These are phyloP conservation scores for Zopfia rhizophila DNA, from an alignment of 2,329 filamentous ascomycete genomes.

Conservation along the genomic window DNA sequence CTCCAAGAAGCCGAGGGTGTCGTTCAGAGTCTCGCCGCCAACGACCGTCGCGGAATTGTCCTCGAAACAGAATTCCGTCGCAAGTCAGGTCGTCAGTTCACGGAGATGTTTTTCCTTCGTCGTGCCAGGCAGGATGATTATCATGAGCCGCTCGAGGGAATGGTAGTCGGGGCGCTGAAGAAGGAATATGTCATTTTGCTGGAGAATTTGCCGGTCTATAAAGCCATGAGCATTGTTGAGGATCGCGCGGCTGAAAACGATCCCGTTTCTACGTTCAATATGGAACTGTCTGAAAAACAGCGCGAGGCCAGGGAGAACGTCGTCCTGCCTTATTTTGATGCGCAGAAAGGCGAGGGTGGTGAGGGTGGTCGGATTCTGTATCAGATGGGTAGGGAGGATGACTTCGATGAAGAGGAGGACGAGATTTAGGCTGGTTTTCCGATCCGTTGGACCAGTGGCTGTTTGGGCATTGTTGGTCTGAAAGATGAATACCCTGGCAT, in stretches of 20 bases:
- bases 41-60: constrained; percentile 70
- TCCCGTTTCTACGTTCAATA: constrained; percentile 80
- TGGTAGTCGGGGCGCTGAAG: constrained; percentile 47
- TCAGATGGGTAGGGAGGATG: constrained; percentile 95
- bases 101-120: constrained; percentile 72
- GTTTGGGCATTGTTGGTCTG: too few relatives aligned
- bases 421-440: too few relatives aligned
- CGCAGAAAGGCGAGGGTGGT: constrained; percentile 80
- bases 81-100: constrained; percentile 80
- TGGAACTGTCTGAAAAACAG: constrained; percentile 92
- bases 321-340: constrained; percentile 95
- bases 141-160: constrained; percentile 21
- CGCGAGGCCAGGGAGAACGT: constrained; percentile 86
- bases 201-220: constrained; percentile 72
- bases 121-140: constrained; percentile 28
- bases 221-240: constrained; percentile 48
- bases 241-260: constrained; percentile 62
- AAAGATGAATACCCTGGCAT: too few relatives aligned
- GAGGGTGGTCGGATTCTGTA: constrained; percentile 95
- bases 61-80: constrained; percentile 87
- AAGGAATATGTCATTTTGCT: constrained; percentile 70
- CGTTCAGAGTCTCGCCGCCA: constrained; percentile 71
- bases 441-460: too few relatives aligned
- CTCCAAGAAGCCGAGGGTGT: constrained; percentile 81
- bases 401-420: constrained; percentile 96